Conservation (phyloP, 1,139 yeast genomes). For the Hyphopichia khmerensis region DNA sequence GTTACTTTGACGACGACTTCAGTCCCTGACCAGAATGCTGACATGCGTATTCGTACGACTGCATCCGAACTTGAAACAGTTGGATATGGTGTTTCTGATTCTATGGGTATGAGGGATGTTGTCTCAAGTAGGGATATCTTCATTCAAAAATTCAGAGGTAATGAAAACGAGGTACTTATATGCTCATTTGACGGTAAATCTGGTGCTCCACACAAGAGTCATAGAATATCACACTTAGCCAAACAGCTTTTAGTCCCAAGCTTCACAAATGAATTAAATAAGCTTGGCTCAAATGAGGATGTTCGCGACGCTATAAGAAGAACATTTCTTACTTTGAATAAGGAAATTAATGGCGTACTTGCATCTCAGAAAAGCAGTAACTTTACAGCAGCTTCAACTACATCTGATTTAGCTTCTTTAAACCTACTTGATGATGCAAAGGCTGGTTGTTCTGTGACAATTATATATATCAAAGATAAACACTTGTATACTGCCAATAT, state of each 20-base stretch:
- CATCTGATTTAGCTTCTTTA: constrained; percentile 45
- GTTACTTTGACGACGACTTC: constrained; percentile 82
- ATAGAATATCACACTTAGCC: constrained; percentile 67
- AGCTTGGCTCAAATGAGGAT: constrained; percentile 42
- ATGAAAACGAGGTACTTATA: constrained; percentile 65
- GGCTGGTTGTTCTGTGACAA: constrained; percentile 86
- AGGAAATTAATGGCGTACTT: constrained; percentile 59
- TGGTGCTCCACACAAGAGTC: constrained; percentile 57
- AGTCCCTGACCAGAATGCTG: constrained; percentile 85
- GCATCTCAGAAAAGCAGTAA: constrained; percentile 34
- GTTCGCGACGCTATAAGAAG: constrained; percentile 72
- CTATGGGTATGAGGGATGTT: constrained; percentile 66
- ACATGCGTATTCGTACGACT: constrained; percentile 86
- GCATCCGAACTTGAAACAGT: constrained; percentile 79
- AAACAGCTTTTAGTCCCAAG: constrained; percentile 69
- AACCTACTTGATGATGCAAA: constrained; percentile 59
- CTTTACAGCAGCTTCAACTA: constrained; percentile 20
- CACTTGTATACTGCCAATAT: constrained; percentile 79
- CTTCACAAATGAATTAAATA: constrained; percentile 62
- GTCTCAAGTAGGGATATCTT: constrained; percentile 83
- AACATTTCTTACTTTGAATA: constrained; percentile 75
- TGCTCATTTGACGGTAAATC: constrained; percentile 87
- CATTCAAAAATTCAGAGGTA: constrained; percentile 84
- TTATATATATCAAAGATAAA: constrained; percentile 72
- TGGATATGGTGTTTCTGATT: constrained; percentile 91